phyloP scores from a whole-genome alignment of 2,329 filamentous ascomycete genomes.

The Xylariaceae sp. region DNA sequence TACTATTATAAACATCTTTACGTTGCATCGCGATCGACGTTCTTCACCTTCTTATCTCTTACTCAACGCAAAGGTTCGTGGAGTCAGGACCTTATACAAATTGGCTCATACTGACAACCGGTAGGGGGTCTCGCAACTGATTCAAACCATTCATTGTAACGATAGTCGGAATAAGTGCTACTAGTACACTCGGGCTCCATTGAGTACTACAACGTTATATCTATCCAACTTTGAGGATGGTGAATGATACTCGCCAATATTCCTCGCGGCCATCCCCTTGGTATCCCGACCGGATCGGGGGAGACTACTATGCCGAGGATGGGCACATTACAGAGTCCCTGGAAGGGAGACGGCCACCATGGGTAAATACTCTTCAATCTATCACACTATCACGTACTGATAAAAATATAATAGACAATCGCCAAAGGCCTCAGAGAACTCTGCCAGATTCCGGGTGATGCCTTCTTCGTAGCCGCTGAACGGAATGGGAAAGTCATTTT shows the following conservation, averaged over 20 bases:
- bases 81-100: not conserved
- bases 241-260: constrained; percentile 37
- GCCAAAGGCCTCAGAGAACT: constrained; percentile 47
- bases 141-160: not conserved
- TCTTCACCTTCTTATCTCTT: not conserved
- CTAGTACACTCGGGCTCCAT: not conserved
- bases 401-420: constrained; percentile 38
- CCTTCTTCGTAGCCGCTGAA: constrained; percentile 49
- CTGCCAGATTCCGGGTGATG: constrained; percentile 46
- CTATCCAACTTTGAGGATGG: constrained; percentile 31
- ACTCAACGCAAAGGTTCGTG: not conserved
- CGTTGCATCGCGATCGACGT: not conserved
- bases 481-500: constrained; percentile 41
- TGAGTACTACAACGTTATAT: not conserved
- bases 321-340: constrained; percentile 34
- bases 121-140: not conserved
- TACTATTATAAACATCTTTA: constrained; percentile 1
- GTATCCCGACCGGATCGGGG: constrained; percentile 27
- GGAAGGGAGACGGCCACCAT: constrained; percentile 36
- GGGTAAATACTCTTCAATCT: constrained; percentile 30
- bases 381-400: constrained; percentile 15
- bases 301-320: constrained; percentile 29
- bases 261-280: constrained; percentile 32
- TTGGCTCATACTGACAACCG: not conserved
- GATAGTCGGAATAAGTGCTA: not conserved